Conservation (phyloP, 352 stramenopile genomes). For the Phytophthora kernoviae region DNA sequence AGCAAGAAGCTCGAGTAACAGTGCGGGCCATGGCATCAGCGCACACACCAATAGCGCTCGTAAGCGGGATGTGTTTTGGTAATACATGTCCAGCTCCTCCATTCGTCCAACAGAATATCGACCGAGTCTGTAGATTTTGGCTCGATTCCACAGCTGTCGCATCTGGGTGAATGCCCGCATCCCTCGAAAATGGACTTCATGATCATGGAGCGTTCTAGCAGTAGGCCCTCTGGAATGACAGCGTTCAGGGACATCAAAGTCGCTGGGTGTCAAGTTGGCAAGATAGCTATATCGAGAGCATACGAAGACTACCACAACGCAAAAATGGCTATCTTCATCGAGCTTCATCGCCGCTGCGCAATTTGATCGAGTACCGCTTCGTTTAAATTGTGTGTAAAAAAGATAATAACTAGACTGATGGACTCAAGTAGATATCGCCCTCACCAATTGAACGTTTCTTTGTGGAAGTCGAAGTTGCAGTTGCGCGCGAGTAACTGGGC, state of each 20-base stretch:
- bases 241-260: too few relatives aligned
- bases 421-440: neutral
- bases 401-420: too few relatives aligned
- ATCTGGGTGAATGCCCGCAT: neutral
- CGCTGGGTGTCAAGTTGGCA: too few relatives aligned
- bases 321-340: too few relatives aligned
- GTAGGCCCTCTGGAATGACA: neutral
- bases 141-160: neutral
- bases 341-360: too few relatives aligned
- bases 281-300: too few relatives aligned
- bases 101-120: constrained; percentile 11
- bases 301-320: too few relatives aligned
- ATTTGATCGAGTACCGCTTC: too few relatives aligned
- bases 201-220: neutral
- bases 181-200: neutral
- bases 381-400: too few relatives aligned
- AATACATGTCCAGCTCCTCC: constrained; percentile 12
- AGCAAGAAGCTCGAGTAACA: constrained; percentile 11
- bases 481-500: constrained; percentile 65
- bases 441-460: constrained; percentile 86
- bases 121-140: constrained; percentile 16
- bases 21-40: constrained; percentile 12
- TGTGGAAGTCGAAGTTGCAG: constrained; percentile 83
- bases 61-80: neutral
- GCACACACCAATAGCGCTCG: constrained; percentile 11